phyloP scores from a whole-genome alignment of 2,329 filamentous ascomycete genomes.

The Apiospora pterosperma region DNA sequence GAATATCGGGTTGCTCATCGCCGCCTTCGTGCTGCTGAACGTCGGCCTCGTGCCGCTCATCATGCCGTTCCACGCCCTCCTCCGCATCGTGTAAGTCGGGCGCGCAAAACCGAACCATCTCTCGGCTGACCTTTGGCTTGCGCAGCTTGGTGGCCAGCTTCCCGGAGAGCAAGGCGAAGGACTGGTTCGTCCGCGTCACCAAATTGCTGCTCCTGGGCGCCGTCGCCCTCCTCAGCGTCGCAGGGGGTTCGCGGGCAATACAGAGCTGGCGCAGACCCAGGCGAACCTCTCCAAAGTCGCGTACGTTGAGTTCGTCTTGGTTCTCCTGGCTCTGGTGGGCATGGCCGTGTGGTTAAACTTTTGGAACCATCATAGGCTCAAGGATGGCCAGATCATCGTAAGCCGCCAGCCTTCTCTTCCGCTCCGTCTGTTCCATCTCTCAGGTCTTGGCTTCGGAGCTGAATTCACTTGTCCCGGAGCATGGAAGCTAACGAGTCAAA shows the following conservation, averaged over 20 bases:
- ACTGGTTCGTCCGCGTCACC: not conserved
- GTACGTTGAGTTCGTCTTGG: not conserved
- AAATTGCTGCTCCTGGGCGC: not conserved
- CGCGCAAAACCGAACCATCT: not conserved
- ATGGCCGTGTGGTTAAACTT: not conserved
- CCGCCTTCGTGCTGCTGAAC: slow-evolving; percentile 8
- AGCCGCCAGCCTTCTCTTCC: not conserved
- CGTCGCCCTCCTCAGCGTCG: not conserved
- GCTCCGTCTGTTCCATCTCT: not conserved
- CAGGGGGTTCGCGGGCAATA: not conserved
- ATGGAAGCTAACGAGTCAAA: not conserved
- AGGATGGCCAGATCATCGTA: not conserved
- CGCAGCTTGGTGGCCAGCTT: not conserved
- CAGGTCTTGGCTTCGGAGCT: too few species aligned
- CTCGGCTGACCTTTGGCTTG: too few species aligned
- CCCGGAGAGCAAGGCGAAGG: not conserved
- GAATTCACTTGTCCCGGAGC: not conserved
- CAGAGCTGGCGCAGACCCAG: not conserved
- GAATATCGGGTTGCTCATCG: not conserved
- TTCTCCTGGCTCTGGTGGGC: not conserved
- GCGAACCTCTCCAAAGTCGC: not conserved
- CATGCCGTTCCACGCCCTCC: not conserved
- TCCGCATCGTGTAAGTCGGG: not conserved
- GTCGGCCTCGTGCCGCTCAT: slow-evolving; percentile 9
- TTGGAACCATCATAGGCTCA: not conserved